Base-by-base conservation (phyloP, 306 rosid species). In the Gleditsia sinensis region DNA sequence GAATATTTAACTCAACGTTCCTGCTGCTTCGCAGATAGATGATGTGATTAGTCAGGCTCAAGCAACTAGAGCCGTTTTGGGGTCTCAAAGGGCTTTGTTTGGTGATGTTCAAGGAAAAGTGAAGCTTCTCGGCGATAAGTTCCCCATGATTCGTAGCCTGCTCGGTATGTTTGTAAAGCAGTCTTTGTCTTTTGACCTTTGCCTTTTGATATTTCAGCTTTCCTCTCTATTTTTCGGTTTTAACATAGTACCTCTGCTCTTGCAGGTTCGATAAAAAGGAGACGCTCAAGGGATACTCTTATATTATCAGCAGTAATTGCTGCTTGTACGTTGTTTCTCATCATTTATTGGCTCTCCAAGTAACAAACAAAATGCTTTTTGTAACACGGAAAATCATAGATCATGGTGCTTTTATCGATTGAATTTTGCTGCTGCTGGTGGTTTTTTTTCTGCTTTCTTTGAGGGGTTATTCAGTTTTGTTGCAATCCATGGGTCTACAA, bases 21-120 rank as follows among this genome's bases (percentile, higher is more conserved):
- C 37, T 40, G 42, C 37, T 57, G 30, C 53, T 67, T 69, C 42
- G 19, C 81, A 95, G 98, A 95, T 95, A 74, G 99, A 95, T 81
- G 99, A 92, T 28, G 99, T 95, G 80, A 95, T 95, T 81, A 86
- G 93, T 88, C 99, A 95, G 84, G 99, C 99, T 83, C 98, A 95
- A 86, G 89, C 96, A 59, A 90, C 99, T 71, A 87, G 93, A 69
- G 77, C 93, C 36, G 96, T 87, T 54, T 81, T 95, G 83, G 98
- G 98, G 67, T 76, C 94, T 75, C 99, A 95, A 74, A 90, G 91
- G 86, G 50, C 78, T 30, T 48, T 95, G 85, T 87, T 95, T 85
- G 88, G 96, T 60, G 99, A 95, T 82, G 99, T 95, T 67, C 99
- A 95, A 86, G 96, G 99, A 61, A 95, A 92, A 88, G 96, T 90